Evolutionary conservation across 2,329 filamentous ascomycete genomes (phyloP), one percentile per base, ranked within the genome.

Genomic region (Aurifilum marmelostoma): DNA sequence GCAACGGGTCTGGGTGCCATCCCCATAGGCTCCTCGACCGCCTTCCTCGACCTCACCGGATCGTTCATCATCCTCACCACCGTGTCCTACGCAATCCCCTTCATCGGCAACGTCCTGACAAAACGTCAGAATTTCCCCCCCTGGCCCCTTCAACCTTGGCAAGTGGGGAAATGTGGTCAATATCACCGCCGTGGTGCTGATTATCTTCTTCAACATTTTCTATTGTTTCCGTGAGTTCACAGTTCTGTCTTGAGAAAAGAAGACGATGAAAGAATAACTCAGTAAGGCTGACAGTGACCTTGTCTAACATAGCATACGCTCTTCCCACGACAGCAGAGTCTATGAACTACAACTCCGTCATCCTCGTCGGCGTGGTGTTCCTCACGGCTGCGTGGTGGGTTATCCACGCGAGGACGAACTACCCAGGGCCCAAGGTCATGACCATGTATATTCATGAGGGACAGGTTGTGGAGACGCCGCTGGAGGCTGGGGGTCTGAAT

Each of bases 1-100:
- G 81, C 83, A 64, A 87, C 86, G 1, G 81, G 82, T 43, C 80
- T 88, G 12, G 86, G 85, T 12, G 86, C 84, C 67, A 87, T 88
- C 71, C 85, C 87, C 34, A 79, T 88, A 12, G 86, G 85, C 56
- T 86, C 82, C 65, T 77, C 78, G 3, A 85, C 84, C 6, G 87
- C 85, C 2, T 88, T 89, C 77, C 81, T 83, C 72, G 85, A 86
- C 72, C 82, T 89, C 52, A 83, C 87, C 3, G 85, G 86, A 29
- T 87, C 84, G 50, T 89, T 87, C 75, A 84, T 88, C 68, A 84
- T 87, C 70, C 78, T 88, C 43, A 86, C 84, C 16, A 83, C 83
- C 41, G 79, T 85, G 9, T 88, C 85, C 0, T 88, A 88, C 72
- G 83, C 84, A 18, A 80, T 83, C 63, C 79, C 80, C 1, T 81